Evolutionary conservation across 129 eudicot species (phyloP).

Genomic region (Centrapalus pauciflorus): DNA sequence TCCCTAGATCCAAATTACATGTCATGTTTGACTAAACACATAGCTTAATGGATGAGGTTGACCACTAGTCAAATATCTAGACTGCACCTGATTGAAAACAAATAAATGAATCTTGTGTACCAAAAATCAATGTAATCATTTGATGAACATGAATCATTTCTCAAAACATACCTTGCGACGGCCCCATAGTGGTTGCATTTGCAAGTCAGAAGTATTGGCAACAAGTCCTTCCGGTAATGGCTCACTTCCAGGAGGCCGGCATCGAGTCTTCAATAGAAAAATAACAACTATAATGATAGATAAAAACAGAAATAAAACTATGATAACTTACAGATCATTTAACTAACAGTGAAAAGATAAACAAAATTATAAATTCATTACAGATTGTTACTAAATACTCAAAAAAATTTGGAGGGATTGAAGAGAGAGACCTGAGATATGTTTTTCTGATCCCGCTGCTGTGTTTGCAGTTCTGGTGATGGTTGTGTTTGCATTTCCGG

Average conservation of each 20-base stretch:
- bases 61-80: neutral
- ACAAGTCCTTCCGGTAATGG: conserved; percentile 77
- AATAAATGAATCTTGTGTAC: too few species aligned
- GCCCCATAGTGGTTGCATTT: conserved; percentile 94
- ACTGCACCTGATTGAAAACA: neutral
- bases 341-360: neutral
- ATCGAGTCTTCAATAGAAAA: conserved; percentile 50
- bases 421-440: conserved; percentile 14
- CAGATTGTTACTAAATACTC: neutral
- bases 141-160: neutral
- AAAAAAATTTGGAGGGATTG: neutral
- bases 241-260: conserved; percentile 72
- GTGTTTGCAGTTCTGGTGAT: neutral
- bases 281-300: conserved; percentile 22
- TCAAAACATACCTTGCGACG: conserved; percentile 39
- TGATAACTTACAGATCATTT: neutral
- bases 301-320: neutral
- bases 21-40: neutral
- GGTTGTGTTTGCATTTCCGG: neutral
- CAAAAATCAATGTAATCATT: neutral
- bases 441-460: conserved; percentile 3
- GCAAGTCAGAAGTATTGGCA: conserved; percentile 67
- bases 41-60: neutral
- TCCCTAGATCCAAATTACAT: neutral
- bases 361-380: neutral